Evolutionary conservation across 768 basidiomycete species (phyloP).

Genomic region (Pleurotus cornucopiae): DNA sequence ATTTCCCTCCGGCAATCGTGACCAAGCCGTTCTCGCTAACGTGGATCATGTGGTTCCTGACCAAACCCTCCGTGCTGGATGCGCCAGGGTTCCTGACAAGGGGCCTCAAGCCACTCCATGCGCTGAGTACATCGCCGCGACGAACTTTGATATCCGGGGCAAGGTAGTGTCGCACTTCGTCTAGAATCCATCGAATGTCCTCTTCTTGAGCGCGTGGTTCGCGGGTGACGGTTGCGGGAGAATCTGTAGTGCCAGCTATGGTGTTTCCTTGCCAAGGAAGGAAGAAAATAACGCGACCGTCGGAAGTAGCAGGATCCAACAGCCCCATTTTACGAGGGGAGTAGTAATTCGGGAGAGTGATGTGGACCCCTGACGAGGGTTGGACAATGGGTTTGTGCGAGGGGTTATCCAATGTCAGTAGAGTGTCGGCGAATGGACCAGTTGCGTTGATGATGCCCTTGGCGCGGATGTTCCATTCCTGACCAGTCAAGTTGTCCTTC

Average conservation of each 20-base stretch:
- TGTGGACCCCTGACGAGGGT: constrained; percentile 90
- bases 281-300: constrained; percentile 98
- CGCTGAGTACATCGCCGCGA: constrained; percentile 90
- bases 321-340: constrained; percentile 94
- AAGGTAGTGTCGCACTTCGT: constrained; percentile 88
- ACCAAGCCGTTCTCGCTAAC: constrained; percentile 77
- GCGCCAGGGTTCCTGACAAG: constrained; percentile 76
- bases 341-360: constrained; percentile 96
- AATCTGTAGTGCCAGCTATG: constrained; percentile 95
- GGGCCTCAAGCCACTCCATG: constrained; percentile 91
- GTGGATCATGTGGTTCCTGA: constrained; percentile 91
- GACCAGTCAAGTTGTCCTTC: constrained; percentile 78
- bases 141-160: constrained; percentile 91
- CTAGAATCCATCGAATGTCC: constrained; percentile 95
- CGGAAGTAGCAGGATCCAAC: constrained; percentile 90
- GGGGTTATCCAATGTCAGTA: constrained; percentile 79
- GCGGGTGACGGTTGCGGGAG: constrained; percentile 62
- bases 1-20: constrained; percentile 96
- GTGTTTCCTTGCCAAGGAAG: constrained; percentile 98
- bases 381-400: constrained; percentile 83
- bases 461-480: constrained; percentile 77
- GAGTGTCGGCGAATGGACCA: constrained; percentile 86
- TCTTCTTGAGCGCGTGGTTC: constrained; percentile 86
- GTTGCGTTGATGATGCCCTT: constrained; percentile 98
- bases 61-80: constrained; percentile 75